Conservation (phyloP, 768 basidiomycete genomes). For the Collybia nuda region DNA sequence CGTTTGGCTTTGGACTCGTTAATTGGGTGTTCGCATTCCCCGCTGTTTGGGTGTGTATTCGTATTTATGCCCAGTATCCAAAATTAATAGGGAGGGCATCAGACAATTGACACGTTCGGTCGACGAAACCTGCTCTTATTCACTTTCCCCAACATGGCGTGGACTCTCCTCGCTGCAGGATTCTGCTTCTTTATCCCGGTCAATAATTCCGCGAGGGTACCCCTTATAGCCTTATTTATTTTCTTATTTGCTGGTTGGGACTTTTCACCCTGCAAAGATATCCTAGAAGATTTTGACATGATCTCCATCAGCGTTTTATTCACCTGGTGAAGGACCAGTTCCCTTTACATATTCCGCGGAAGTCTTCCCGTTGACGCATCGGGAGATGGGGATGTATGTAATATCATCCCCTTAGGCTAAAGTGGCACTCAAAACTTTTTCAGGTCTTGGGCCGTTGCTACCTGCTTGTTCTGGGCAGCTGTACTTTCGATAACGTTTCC, state of each 20-base stretch:
- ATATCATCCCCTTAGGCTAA: constrained; percentile 21
- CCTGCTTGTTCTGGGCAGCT: constrained; percentile 50
- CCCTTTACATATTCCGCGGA: constrained; percentile 92
- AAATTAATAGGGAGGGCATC: background rate
- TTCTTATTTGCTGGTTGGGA: constrained; percentile 41
- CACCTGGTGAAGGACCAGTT: constrained; percentile 86
- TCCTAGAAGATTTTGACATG: background rate
- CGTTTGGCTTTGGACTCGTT: constrained; percentile 65
- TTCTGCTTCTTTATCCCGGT: constrained; percentile 60
- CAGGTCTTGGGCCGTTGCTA: constrained; percentile 57
- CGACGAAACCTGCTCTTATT: constrained; percentile 71
- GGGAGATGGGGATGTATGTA: constrained; percentile 60
- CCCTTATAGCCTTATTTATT: constrained; percentile 40
- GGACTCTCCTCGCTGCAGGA: constrained; percentile 70
- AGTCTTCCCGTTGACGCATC: constrained; percentile 81
- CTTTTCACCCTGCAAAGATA: background rate
- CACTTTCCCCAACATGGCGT: constrained; percentile 82
- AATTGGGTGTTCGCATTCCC: constrained; percentile 69
- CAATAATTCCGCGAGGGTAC: constrained; percentile 35
- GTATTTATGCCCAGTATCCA: constrained; percentile 12
- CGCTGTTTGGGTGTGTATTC: constrained; percentile 49
- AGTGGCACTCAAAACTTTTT: constrained; percentile 16
- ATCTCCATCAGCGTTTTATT: constrained; percentile 53
- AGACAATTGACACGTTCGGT: constrained; percentile 74
- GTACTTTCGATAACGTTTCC: constrained; percentile 63